Conservation (phyloP, 208 protist genomes). For the Crithidia sp. region DNA sequence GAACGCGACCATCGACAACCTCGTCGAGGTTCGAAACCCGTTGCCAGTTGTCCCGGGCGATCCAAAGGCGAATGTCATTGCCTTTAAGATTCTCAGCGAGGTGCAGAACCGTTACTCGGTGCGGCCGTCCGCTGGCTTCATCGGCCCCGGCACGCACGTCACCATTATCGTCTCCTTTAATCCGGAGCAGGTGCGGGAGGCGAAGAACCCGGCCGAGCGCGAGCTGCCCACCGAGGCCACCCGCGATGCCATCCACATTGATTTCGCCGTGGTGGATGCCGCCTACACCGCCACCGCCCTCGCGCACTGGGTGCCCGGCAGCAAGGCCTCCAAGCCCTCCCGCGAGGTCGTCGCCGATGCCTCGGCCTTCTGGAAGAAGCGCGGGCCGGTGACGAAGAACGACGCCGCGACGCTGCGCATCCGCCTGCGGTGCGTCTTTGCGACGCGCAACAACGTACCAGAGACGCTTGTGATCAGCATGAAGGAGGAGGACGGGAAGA, state of each 20-base stretch:
- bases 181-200: conserved; percentile 49
- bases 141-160: conserved; percentile 52
- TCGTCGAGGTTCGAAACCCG: conserved; percentile 70
- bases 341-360: conserved; percentile 41
- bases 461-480: conserved; percentile 55
- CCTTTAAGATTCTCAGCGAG: conserved; percentile 78
- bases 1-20: conserved; percentile 76
- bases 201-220: conserved; percentile 34
- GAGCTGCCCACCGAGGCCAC: conserved; percentile 61
- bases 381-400: conserved; percentile 43
- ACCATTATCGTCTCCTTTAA: conserved; percentile 74
- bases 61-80: conserved; percentile 60
- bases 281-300: conserved; percentile 1
- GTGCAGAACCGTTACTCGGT: conserved; percentile 78
- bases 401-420: conserved; percentile 29
- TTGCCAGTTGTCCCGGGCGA: conserved; percentile 40
- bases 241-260: conserved; percentile 75
- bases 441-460: conserved; percentile 42
- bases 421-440: conserved; percentile 61
- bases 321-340: conserved; percentile 18
- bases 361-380: conserved; percentile 64
- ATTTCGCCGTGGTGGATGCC: conserved; percentile 68
- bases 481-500: conserved; percentile 29
- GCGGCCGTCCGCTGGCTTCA: conserved; percentile 63
- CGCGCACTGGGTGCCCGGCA: conserved; percentile 19